Evolutionary conservation across 257 asterid species (phyloP).

Genomic region (Forsythia viridissima): DNA sequence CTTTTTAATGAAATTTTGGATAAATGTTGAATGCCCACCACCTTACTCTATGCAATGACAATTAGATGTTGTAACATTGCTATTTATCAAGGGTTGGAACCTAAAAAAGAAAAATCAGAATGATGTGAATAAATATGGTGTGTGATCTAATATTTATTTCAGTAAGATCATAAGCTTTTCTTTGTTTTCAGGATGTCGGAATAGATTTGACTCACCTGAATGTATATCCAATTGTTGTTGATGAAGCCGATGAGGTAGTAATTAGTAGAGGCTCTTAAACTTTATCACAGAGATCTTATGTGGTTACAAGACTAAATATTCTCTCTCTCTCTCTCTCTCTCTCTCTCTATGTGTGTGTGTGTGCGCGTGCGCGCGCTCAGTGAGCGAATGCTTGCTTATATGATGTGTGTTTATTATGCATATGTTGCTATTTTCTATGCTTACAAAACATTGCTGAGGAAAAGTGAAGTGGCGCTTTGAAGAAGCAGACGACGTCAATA

Average conservation of each 20-base stretch:
- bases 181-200: constrained; percentile 63
- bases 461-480: too few relatives aligned
- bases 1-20: too few relatives aligned
- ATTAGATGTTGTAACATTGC: background rate
- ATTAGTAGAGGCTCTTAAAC: background rate
- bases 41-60: background rate
- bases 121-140: background rate
- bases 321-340: too few relatives aligned
- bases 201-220: constrained; percentile 83
- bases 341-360: too few relatives aligned
- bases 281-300: constrained; percentile 18
- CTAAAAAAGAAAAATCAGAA: too few relatives aligned
- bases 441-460: too few relatives aligned
- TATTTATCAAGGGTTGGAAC: background rate
- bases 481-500: too few relatives aligned
- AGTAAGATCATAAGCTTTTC: constrained; percentile 11
- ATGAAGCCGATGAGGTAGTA: constrained; percentile 98
- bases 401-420: too few relatives aligned
- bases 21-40: too few relatives aligned
- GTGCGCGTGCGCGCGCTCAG: too few relatives aligned
- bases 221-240: constrained; percentile 99
- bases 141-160: constrained; percentile 14
- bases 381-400: too few relatives aligned
- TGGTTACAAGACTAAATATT: background rate
- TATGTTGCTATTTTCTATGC: too few relatives aligned